phyloP scores from a whole-genome alignment of 2,329 filamentous ascomycete genomes.

The Diplodia seriata region DNA sequence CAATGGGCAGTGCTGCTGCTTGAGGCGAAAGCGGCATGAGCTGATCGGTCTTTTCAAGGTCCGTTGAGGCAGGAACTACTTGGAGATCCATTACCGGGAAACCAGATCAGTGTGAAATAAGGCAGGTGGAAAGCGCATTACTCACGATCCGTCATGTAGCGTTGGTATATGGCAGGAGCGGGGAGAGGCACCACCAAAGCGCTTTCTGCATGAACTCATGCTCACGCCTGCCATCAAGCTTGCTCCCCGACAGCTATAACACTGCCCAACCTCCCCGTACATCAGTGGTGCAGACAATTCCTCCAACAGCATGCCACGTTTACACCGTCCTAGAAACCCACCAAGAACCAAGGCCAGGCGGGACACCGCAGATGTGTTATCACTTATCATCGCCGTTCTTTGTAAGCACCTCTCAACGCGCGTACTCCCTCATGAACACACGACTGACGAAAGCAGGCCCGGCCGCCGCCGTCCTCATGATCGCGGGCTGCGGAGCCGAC shows the following conservation, averaged over 20 bases:
- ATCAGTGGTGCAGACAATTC: neutral
- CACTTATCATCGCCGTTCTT: conserved; percentile 54
- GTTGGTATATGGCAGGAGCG: no score
- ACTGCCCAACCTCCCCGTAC: no score
- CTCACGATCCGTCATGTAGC: neutral
- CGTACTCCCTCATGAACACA: neutral
- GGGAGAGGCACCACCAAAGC: conserved; percentile 12
- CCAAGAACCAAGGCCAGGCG: conserved; percentile 36
- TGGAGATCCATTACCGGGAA: neutral
- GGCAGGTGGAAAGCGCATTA: neutral
- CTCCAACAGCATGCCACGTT: neutral
- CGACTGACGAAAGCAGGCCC: conserved; percentile 46
- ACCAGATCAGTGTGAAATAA: neutral
- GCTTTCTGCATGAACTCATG: neutral
- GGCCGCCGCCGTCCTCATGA: conserved; percentile 56
- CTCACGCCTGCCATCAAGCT: conserved; percentile 11
- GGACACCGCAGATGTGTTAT: conserved; percentile 40
- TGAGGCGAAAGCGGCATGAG: neutral
- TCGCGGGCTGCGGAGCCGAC: conserved; percentile 59
- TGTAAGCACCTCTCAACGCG: conserved; percentile 39
- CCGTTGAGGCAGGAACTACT: neutral
- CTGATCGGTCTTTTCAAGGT: neutral
- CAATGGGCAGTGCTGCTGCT: neutral
- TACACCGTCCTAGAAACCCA: neutral
- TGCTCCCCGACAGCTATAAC: neutral